Percentiles rank a stretch among this genome's conserved stretches.
phyloP scores from a whole-genome alignment of 2,329 filamentous ascomycete genomes.

The Fusarium solani-melongenae region DNA sequence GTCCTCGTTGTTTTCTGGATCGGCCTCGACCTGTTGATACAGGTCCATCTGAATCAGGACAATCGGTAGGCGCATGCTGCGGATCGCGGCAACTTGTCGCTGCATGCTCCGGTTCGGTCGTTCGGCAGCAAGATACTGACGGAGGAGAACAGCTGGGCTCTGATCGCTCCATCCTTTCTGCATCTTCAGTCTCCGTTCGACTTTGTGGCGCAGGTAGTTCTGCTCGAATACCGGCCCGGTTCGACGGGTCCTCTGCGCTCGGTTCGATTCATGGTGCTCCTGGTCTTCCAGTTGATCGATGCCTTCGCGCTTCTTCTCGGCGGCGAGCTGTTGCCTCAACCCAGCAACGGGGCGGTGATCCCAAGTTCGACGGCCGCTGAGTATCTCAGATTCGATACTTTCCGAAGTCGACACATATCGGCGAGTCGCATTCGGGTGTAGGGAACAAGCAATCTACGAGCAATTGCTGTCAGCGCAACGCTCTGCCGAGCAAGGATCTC shows the following conservation, averaged over 20 bases:
- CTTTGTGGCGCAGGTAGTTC: conserved; percentile 7
- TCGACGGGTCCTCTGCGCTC: background rate
- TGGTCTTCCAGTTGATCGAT: background rate
- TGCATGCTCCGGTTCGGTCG: conserved; percentile 12
- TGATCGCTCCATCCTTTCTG: conserved; percentile 36
- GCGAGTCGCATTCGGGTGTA: background rate
- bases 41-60: conserved; percentile 49
- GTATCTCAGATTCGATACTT: conserved; percentile 13
- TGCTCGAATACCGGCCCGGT: background rate
- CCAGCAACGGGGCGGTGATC: background rate
- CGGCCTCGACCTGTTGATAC: conserved; percentile 33
- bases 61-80: conserved; percentile 44
- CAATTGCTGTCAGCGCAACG: conserved; percentile 16
- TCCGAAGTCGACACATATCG: conserved; percentile 20
- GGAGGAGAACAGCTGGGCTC: conserved; percentile 41
- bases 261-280: background rate
- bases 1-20: conserved; percentile 18
- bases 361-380: conserved; percentile 4
- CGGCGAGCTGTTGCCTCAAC: conserved; percentile 14
- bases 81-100: conserved; percentile 37
- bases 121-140: conserved; percentile 29
- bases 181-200: conserved; percentile 35
- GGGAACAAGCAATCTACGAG: conserved; percentile 12
- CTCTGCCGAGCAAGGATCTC: background rate
- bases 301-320: conserved; percentile 17